phyloP scores from a whole-genome alignment of 2,329 filamentous ascomycete genomes.

The Fusarium sp. region DNA sequence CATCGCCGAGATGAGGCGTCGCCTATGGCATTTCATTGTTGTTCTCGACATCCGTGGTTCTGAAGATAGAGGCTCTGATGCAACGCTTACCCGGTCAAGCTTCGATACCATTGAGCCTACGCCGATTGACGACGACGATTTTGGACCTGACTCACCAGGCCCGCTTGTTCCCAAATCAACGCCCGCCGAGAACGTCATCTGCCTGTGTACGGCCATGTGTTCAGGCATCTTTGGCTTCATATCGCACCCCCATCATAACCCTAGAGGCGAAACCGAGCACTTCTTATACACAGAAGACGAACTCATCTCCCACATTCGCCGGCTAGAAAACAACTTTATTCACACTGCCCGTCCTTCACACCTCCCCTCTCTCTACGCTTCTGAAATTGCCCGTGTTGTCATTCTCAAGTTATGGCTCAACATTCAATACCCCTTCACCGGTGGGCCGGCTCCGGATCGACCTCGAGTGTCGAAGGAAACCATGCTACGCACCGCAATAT shows the following conservation, averaged over 20 bases:
- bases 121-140: conserved; percentile 68
- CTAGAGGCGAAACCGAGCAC: conserved; percentile 35
- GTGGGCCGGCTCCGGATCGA: conserved; percentile 47
- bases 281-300: conserved; percentile 56
- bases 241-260: conserved; percentile 52
- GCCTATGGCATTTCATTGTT: conserved; percentile 75
- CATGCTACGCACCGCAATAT: conserved; percentile 63
- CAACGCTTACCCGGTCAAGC: conserved; percentile 58
- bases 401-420: conserved; percentile 64
- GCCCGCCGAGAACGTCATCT: conserved; percentile 60
- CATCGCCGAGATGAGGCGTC: conserved; percentile 71
- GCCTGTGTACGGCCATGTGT: conserved; percentile 57
- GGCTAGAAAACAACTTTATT: conserved; percentile 59
- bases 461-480: conserved; percentile 57
- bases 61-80: conserved; percentile 67
- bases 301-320: conserved; percentile 57
- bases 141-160: conserved; percentile 57
- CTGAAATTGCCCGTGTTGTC: conserved; percentile 58
- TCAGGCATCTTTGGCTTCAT: conserved; percentile 59
- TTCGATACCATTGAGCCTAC: conserved; percentile 65
- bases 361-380: conserved; percentile 56
- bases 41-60: conserved; percentile 71
- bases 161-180: conserved; percentile 55
- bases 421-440: conserved; percentile 62
- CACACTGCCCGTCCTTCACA: conserved; percentile 53